Conservation (phyloP, 495 filamentous ascomycete species). For the Filosporella fistucella region DNA sequence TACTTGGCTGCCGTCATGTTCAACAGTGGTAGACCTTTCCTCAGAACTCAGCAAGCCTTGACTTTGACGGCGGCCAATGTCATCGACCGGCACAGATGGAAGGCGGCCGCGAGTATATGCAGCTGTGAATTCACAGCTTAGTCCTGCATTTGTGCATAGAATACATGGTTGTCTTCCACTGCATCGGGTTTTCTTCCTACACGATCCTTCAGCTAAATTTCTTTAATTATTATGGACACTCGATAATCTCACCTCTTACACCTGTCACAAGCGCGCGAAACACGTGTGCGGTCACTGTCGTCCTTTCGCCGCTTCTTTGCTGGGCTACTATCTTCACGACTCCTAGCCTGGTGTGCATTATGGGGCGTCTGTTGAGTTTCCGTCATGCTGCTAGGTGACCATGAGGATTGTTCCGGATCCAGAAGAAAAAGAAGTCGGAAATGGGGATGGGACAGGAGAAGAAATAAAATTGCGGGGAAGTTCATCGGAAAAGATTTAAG, state of each 20-base stretch:
- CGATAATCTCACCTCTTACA: conserved; percentile 26
- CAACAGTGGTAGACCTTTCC: not conserved
- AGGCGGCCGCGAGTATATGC: conserved; percentile 12
- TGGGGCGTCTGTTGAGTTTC: no score
- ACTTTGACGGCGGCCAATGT: not conserved
- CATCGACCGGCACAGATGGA: conserved; percentile 1
- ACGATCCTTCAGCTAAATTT: not conserved
- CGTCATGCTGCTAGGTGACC: no score
- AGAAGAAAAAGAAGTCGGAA: no score
- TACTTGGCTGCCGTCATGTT: not conserved
- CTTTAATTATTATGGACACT: not conserved
- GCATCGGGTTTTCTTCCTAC: conserved; percentile 13
- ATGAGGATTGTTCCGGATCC: no score
- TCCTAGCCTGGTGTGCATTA: no score
- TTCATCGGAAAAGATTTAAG: no score
- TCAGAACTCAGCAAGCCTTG: not conserved
- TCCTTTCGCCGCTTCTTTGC: conserved; percentile 10
- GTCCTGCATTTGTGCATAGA: conserved; percentile 5
- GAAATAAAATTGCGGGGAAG: no score
- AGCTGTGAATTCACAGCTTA: conserved; percentile 11
- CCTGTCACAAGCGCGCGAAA: conserved; percentile 30
- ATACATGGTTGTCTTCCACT: conserved; percentile 11
- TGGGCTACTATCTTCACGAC: not conserved
- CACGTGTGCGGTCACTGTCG: conserved; percentile 21
- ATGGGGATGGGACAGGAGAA: no score